phyloP scores from a whole-genome alignment of 2,329 filamentous ascomycete species.

The Aspergillus brasiliensis region DNA sequence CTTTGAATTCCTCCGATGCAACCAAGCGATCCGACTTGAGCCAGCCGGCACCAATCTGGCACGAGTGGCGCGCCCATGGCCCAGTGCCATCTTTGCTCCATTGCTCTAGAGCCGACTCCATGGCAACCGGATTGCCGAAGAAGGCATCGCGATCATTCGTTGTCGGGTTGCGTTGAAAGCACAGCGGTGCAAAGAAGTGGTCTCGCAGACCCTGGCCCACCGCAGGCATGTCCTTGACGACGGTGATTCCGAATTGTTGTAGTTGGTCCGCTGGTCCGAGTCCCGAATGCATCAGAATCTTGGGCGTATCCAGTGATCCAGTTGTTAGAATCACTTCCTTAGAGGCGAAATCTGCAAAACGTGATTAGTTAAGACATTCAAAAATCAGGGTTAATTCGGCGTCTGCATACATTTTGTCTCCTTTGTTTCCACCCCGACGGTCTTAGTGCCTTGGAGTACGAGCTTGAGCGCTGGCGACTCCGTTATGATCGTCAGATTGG shows the following conservation, averaged over 20 bases:
- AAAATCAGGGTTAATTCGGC: not conserved
- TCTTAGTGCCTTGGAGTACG: conserved; percentile 50
- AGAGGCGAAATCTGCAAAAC: conserved; percentile 30
- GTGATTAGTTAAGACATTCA: not conserved
- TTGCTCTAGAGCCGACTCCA: conserved; percentile 51
- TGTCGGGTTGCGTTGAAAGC: conserved; percentile 43
- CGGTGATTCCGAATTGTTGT: conserved; percentile 42
- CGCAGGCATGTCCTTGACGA: conserved; percentile 43
- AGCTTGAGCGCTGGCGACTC: conserved; percentile 52
- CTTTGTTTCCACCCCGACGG: conserved; percentile 49
- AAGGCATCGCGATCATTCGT: conserved; percentile 50
- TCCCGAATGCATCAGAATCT: conserved; percentile 52
- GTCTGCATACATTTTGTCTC: conserved; percentile 44
- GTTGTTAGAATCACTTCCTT: conserved; percentile 45
- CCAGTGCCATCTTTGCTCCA: conserved; percentile 50
- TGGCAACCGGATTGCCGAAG: conserved; percentile 45
- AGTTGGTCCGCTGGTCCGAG: conserved; percentile 51
- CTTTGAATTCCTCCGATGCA: conserved; percentile 52
- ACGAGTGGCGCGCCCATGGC: conserved; percentile 35
- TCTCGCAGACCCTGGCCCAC: conserved; percentile 52
- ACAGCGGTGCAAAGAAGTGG: conserved; percentile 38
- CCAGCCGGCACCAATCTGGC: conserved; percentile 38
- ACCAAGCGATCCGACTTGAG: conserved; percentile 47
- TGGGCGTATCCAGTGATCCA: conserved; percentile 45
- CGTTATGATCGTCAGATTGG: conserved; percentile 58